Percentiles rank a stretch among this genome's conserved stretches.
These are phyloP conservation scores for Phytophthora pinifolia DNA, from an alignment of 352 stramenopile genomes.

Conservation along the genomic window DNA sequence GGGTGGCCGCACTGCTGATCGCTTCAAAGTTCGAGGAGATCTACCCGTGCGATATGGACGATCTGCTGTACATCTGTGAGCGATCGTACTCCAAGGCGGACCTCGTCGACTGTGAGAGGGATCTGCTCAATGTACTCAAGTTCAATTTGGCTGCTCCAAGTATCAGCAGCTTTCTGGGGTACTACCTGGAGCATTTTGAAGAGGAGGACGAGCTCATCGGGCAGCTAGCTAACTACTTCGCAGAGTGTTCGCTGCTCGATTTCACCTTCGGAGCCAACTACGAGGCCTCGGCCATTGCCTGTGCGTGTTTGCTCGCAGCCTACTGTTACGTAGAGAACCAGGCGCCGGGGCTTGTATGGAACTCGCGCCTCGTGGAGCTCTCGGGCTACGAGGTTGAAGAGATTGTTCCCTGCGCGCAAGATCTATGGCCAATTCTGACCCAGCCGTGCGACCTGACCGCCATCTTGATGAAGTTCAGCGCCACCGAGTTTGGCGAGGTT, in stretches of 20 bases:
- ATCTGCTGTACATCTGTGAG: constrained; percentile 99
- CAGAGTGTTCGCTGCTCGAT: constrained; percentile 56
- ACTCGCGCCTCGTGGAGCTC: constrained; percentile 46
- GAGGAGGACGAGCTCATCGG: constrained; percentile 35
- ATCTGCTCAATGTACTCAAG: constrained; percentile 94
- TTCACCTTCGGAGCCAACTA: constrained; percentile 54
- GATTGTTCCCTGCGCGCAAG: constrained; percentile 39
- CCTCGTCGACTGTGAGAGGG: constrained; percentile 89
- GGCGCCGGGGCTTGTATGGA: constrained; percentile 43
- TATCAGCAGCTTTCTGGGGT: constrained; percentile 94
- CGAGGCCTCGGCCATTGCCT: constrained; percentile 48
- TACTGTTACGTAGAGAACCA: constrained; percentile 52
- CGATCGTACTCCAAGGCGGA: constrained; percentile 91
- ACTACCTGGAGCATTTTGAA: constrained; percentile 91
- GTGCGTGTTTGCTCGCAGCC: constrained; percentile 47
- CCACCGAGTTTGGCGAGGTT: constrained; percentile 36
- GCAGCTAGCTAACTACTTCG: constrained; percentile 60
- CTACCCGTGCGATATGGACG: constrained; percentile 95
- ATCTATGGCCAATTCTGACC: constrained; percentile 36
- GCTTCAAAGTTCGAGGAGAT: constrained; percentile 99
- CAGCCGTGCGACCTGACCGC: constrained; percentile 43
- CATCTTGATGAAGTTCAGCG: constrained; percentile 46
- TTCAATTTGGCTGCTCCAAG: constrained; percentile 97
- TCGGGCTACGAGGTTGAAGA: constrained; percentile 46
- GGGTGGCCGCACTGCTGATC: constrained; percentile 93